Evolutionary conservation across 495 filamentous ascomycete species (phyloP).

Genomic region (Elaphomyces granulatus): DNA sequence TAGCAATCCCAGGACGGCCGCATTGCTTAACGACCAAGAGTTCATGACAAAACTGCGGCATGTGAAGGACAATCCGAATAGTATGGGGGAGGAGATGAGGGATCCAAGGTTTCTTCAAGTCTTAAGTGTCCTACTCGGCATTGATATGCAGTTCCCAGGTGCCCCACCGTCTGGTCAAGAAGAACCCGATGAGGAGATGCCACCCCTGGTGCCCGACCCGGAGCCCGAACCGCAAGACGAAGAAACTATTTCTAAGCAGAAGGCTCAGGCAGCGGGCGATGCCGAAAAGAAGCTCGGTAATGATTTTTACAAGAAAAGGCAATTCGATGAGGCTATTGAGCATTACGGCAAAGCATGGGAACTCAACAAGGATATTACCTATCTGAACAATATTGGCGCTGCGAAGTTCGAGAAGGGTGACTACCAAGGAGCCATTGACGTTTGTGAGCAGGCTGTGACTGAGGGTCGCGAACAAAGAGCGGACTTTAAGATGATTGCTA

Average conservation of each 20-base stretch:
- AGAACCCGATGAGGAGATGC: slow-evolving; percentile 58
- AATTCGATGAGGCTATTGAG: slow-evolving; percentile 86
- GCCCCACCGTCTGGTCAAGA: slow-evolving; percentile 32
- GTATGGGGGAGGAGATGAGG: slow-evolving; percentile 61
- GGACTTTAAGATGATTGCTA: slow-evolving; percentile 95
- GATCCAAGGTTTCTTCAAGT: slow-evolving; percentile 92
- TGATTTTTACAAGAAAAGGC: slow-evolving; percentile 92
- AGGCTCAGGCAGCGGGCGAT: slow-evolving; percentile 86
- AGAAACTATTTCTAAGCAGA: slow-evolving; percentile 64
- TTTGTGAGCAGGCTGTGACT: slow-evolving; percentile 76
- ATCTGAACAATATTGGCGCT: slow-evolving; percentile 89
- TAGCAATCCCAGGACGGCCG: slow-evolving; percentile 80
- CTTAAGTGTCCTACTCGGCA: slow-evolving; percentile 80
- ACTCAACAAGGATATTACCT: slow-evolving; percentile 87
- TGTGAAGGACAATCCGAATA: slow-evolving; percentile 65
- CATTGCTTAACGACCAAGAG: slow-evolving; percentile 62
- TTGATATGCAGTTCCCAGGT: slow-evolving; percentile 85
- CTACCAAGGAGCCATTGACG: slow-evolving; percentile 68
- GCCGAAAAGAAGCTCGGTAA: slow-evolving; percentile 91
- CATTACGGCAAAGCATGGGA: slow-evolving; percentile 97
- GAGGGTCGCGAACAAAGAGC: slow-evolving; percentile 73
- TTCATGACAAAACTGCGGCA: slow-evolving; percentile 87
- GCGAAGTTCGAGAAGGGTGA: slow-evolving; percentile 95
- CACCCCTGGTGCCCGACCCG: slow-evolving; percentile 46
- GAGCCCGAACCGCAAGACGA: slow-evolving; percentile 60